These are phyloP conservation scores for Penicillium desertorum DNA, from an alignment of 495 filamentous ascomycete species.

Conservation along the genomic window DNA sequence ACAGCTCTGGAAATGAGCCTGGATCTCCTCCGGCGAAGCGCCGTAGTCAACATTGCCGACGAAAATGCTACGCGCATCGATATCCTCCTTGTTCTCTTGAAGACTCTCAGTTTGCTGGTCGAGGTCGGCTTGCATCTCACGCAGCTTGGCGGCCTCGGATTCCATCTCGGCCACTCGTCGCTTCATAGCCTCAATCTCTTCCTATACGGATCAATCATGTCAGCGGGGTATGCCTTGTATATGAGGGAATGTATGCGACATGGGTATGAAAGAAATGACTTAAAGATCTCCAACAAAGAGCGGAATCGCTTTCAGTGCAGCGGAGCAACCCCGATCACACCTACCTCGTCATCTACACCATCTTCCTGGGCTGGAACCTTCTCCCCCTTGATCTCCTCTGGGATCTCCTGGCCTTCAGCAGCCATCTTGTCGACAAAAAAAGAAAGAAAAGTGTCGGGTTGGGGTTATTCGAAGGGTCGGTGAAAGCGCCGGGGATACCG, in stretches of 20 bases:
- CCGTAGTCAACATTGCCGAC: slow-evolving; percentile 99
- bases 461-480: slow-evolving; percentile 6
- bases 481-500: slow-evolving; percentile 12
- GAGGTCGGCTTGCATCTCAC: slow-evolving; percentile 91
- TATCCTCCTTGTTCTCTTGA: slow-evolving; percentile 90
- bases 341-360: slow-evolving; percentile 49
- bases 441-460: slow-evolving; percentile 1
- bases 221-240: slow-evolving; percentile 6
- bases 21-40: slow-evolving; percentile 96
- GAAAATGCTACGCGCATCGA: slow-evolving; percentile 94
- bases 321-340: slow-evolving; percentile 12
- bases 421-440: slow-evolving; percentile 30
- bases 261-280: neutral
- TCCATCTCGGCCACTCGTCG: slow-evolving; percentile 98
- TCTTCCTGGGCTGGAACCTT: slow-evolving; percentile 40
- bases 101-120: slow-evolving; percentile 82
- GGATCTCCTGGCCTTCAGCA: slow-evolving; percentile 42
- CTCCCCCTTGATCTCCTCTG: slow-evolving; percentile 42
- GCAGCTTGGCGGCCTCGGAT: slow-evolving; percentile 89
- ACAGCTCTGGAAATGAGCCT: slow-evolving; percentile 97
- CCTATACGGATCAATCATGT: slow-evolving; percentile 45
- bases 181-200: slow-evolving; percentile 99
- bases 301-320: slow-evolving; percentile 5
- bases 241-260: neutral
- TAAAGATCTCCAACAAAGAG: neutral